phyloP scores from a whole-genome alignment of 73 alveolate species.

The Breviolum minutum region DNA sequence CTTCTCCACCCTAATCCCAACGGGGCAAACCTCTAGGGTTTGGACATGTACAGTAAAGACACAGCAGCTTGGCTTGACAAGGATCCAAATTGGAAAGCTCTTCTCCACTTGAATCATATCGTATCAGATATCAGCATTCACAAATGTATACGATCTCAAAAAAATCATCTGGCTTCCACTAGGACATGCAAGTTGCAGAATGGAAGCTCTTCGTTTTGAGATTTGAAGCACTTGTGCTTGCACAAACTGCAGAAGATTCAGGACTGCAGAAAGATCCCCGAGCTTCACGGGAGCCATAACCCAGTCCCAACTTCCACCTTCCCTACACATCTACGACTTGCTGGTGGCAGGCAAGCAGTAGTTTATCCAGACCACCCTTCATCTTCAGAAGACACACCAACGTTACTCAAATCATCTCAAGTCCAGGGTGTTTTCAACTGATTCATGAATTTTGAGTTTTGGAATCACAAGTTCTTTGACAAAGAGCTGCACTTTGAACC shows the following conservation, averaged over 20 bases:
- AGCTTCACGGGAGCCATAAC: neutral
- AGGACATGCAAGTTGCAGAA: too few species aligned
- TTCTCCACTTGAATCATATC: too few species aligned
- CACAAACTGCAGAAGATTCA: constrained; percentile 5
- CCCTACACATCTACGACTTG: neutral
- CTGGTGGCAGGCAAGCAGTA: constrained; percentile 21
- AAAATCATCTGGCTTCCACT: too few species aligned
- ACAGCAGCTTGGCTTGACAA: constrained; percentile 20
- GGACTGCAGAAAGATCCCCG: neutral
- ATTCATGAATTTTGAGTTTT: too few species aligned
- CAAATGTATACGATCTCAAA: too few species aligned
- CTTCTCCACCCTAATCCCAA: neutral
- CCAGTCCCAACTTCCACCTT: neutral
- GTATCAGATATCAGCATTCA: too few species aligned
- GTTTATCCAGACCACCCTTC: neutral
- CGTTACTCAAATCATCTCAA: too few species aligned
- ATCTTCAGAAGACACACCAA: neutral
- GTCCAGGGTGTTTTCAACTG: too few species aligned
- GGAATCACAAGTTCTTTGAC: neutral
- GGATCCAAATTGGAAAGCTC: too few species aligned
- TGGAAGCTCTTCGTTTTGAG: too few species aligned
- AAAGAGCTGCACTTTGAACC: neutral
- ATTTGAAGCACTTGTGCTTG: neutral
- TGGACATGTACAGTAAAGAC: constrained; percentile 8
- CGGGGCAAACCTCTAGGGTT: neutral